phyloP scores from a whole-genome alignment of 2,329 filamentous ascomycete species.

The Neophaeococcomyces mojaviensis region DNA sequence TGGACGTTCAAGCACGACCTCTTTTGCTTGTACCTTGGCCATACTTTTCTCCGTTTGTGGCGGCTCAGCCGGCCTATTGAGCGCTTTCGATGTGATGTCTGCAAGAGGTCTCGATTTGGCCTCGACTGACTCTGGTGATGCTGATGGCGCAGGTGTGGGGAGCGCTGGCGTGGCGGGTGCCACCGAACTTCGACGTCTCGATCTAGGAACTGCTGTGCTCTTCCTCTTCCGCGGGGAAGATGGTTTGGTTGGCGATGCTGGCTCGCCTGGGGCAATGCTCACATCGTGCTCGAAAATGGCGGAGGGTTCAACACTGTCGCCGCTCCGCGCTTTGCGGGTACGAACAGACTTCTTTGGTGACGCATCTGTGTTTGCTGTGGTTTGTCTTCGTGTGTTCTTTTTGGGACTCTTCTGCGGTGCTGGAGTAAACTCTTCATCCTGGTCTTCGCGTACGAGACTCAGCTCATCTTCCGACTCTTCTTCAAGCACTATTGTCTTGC shows the following conservation, averaged over 20 bases:
- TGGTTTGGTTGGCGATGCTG: constrained; percentile 47
- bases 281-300: constrained; percentile 53
- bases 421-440: constrained; percentile 75
- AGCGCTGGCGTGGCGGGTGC: constrained; percentile 29
- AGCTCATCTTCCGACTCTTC: constrained; percentile 67
- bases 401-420: constrained; percentile 54
- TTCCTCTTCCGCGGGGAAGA: constrained; percentile 60
- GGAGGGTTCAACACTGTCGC: constrained; percentile 52
- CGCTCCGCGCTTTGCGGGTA: constrained; percentile 39
- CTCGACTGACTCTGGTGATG: constrained; percentile 50
- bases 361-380: constrained; percentile 41
- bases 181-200: constrained; percentile 32
- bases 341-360: constrained; percentile 27
- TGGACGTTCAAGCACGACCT: constrained; percentile 73
- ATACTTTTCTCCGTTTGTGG: constrained; percentile 36
- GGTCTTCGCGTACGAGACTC: constrained; percentile 46
- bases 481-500: constrained; percentile 68
- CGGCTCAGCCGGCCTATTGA: constrained; percentile 54
- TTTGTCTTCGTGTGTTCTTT: constrained; percentile 51
- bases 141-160: constrained; percentile 44
- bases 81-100: constrained; percentile 62
- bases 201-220: constrained; percentile 43
- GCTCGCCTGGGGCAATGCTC: constrained; percentile 40
- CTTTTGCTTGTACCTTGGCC: constrained; percentile 61
- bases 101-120: constrained; percentile 54